These are phyloP conservation scores for Pulveroboletus sp. DNA, from an alignment of 768 basidiomycete species.

Conservation along the genomic window DNA sequence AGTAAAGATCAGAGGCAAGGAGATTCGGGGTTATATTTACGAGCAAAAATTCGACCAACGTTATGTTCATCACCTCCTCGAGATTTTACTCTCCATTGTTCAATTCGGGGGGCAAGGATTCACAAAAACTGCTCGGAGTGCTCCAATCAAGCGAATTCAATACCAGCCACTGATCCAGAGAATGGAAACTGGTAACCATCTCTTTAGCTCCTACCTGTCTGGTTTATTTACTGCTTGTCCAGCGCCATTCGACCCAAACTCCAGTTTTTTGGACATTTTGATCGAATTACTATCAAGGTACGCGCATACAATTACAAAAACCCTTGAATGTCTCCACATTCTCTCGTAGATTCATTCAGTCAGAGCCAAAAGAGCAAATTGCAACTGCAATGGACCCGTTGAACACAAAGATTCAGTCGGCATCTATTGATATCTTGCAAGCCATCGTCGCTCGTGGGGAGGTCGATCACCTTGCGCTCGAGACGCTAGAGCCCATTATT, in stretches of 20 bases:
- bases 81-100: slow-evolving; percentile 72
- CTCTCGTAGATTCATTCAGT: slow-evolving; percentile 62
- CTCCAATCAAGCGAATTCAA: slow-evolving; percentile 61
- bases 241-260: slow-evolving; percentile 46
- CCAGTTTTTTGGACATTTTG: slow-evolving; percentile 75
- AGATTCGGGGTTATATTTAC: slow-evolving; percentile 67
- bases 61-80: slow-evolving; percentile 69
- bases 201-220: neutral
- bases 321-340: slow-evolving; percentile 1
- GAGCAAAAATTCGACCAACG: slow-evolving; percentile 76
- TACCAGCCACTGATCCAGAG: slow-evolving; percentile 61
- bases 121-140: slow-evolving; percentile 66
- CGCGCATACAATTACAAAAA: slow-evolving; percentile 39
- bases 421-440: slow-evolving; percentile 79
- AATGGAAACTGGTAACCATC: slow-evolving; percentile 53
- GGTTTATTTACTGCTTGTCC: slow-evolving; percentile 6
- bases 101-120: slow-evolving; percentile 91
- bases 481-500: slow-evolving; percentile 66
- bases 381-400: slow-evolving; percentile 52
- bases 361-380: slow-evolving; percentile 61
- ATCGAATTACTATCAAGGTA: slow-evolving; percentile 74
- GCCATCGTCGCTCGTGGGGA: slow-evolving; percentile 81
- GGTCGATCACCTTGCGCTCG: slow-evolving; percentile 54
- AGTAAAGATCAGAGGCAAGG: slow-evolving; percentile 58
- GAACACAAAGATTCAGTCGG: slow-evolving; percentile 69